A percentile compares a stretch with the other conserved stretches of the same genome.
phyloP scores from a whole-genome alignment of 1,139 yeast genomes.

The Scheffersomyces titani region DNA sequence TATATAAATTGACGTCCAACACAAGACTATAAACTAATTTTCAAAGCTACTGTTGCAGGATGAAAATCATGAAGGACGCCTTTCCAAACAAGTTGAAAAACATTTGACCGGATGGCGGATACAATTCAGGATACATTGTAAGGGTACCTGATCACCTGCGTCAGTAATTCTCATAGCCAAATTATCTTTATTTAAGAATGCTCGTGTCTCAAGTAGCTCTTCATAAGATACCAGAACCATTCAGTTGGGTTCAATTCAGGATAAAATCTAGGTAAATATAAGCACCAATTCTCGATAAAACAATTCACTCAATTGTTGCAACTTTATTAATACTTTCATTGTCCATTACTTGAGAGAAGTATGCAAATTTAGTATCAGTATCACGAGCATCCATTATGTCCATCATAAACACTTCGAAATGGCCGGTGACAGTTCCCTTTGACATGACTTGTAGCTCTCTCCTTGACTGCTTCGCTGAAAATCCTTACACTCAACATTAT shows the following conservation, averaged over 20 bases:
- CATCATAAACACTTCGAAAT: too few relatives aligned
- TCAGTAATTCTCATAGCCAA: slow-evolving; percentile 2
- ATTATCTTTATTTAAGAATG: slow-evolving; percentile 1
- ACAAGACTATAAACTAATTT: too few relatives aligned
- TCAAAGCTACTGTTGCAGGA: too few relatives aligned
- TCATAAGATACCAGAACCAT: slow-evolving; percentile 4
- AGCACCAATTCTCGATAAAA: slow-evolving; percentile 1
- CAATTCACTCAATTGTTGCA: slow-evolving; percentile 2
- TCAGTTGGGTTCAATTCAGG: slow-evolving; percentile 6
- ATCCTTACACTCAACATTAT: neutral
- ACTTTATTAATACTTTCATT: slow-evolving; percentile 5
- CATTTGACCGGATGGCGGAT: slow-evolving; percentile 2
- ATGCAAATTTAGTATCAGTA: too few relatives aligned
- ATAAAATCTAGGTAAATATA: slow-evolving; percentile 6
- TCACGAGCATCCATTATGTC: too few relatives aligned
- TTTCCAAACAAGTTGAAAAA: neutral
- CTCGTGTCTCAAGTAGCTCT: slow-evolving; percentile 3
- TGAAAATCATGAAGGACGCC: too few relatives aligned
- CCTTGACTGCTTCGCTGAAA: too few relatives aligned
- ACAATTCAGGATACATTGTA: slow-evolving; percentile 2
- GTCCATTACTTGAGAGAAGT: too few relatives aligned
- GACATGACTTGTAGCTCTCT: too few relatives aligned
- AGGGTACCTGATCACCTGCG: slow-evolving; percentile 4
- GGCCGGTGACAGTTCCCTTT: slow-evolving; percentile 2
- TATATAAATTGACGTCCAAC: too few relatives aligned